Evolutionary conservation across 495 filamentous ascomycete species (phyloP).

Genomic region (Neurospora cerealis): DNA sequence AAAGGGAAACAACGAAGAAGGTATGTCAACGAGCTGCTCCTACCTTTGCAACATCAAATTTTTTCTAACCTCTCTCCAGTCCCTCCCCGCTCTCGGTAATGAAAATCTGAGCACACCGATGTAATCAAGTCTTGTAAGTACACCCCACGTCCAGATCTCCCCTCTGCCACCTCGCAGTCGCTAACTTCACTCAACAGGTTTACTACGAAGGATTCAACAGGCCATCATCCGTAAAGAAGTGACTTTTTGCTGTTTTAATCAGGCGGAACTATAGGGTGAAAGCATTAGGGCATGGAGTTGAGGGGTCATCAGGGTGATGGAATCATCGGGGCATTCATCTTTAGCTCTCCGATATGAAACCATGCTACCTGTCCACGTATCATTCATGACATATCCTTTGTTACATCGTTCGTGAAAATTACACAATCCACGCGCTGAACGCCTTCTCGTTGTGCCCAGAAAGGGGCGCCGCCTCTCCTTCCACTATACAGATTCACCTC

Average conservation of each 20-base stretch:
- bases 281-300: not conserved
- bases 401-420: too few relatives aligned
- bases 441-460: not conserved
- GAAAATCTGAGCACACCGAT: not conserved
- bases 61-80: not conserved
- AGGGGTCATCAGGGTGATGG: not conserved
- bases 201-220: too few relatives aligned
- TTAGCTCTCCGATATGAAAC: not conserved
- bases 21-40: not conserved
- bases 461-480: not conserved
- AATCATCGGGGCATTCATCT: not conserved
- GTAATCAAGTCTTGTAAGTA: not conserved
- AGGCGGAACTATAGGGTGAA: too few relatives aligned
- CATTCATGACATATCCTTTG: too few relatives aligned
- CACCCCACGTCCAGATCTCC: not conserved
- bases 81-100: not conserved
- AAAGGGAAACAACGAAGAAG: not conserved
- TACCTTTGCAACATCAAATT: fast-evolving
- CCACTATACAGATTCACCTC: not conserved
- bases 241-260: too few relatives aligned
- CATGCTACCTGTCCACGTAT: not conserved
- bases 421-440: not conserved
- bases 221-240: too few relatives aligned
- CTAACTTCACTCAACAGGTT: not conserved
- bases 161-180: not conserved